Percentiles rank a stretch among this genome's conserved stretches.
These are phyloP conservation scores for Saccharomyces mikatae DNA, from an alignment of 805 yeast species.

Conservation along the genomic window DNA sequence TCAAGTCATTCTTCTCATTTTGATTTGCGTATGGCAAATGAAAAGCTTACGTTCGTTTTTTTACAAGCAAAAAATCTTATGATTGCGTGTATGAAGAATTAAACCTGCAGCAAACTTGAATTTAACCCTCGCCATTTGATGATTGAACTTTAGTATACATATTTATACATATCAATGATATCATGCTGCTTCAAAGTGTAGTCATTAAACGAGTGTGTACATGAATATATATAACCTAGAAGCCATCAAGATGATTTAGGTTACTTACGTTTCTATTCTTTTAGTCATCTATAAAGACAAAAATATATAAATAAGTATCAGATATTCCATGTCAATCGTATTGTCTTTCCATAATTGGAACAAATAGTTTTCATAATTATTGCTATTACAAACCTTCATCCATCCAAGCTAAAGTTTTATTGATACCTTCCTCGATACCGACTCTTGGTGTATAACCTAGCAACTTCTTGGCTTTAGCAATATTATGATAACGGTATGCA, in stretches of 20 bases:
- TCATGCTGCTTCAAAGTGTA: background rate
- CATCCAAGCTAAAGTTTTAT: constrained; percentile 79
- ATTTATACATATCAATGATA: background rate
- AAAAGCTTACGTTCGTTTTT: constrained; percentile 70
- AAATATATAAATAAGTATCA: background rate
- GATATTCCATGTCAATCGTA: background rate
- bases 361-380: background rate
- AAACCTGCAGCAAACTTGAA: background rate
- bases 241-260: background rate
- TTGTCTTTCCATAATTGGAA: background rate
- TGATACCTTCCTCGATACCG: constrained; percentile 70
- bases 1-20: constrained; percentile 55
- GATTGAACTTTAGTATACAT: background rate
- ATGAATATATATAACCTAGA: background rate
- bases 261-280: background rate
- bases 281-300: background rate
- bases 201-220: background rate
- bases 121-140: background rate
- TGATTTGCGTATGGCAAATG: constrained; percentile 67
- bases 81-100: constrained; percentile 1
- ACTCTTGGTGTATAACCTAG: constrained; percentile 79
- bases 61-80: constrained; percentile 58
- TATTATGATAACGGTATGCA: constrained; percentile 89
- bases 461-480: constrained; percentile 70
- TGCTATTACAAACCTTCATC: constrained; percentile 42